Evolutionary conservation across 1,284 basidiomycete genomes (phyloP).

Genomic region (Boletus coffeatus): DNA sequence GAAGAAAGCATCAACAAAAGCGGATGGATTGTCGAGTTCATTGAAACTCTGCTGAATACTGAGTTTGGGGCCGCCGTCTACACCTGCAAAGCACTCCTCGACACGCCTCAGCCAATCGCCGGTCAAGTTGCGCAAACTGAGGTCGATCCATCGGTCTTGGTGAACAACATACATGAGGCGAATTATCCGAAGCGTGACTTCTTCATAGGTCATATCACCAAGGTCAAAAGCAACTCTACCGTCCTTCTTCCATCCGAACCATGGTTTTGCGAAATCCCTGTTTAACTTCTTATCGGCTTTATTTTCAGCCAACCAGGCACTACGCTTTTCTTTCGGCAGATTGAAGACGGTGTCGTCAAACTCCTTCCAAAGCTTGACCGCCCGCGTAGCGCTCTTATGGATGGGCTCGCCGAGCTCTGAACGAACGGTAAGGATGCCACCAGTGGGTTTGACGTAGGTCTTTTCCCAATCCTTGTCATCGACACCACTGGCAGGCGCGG

Average conservation of each 20-base stretch:
- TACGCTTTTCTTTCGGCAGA: constrained; percentile 92
- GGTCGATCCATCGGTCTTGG: constrained; percentile 91
- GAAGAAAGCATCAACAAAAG: constrained; percentile 85
- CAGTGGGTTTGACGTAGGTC: constrained; percentile 92
- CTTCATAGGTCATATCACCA: constrained; percentile 98
- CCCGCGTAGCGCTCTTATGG: constrained; percentile 97
- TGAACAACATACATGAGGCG: constrained; percentile 91
- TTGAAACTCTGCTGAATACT: constrained; percentile 90
- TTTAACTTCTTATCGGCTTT: constrained; percentile 89
- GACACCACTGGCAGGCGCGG: constrained; percentile 75
- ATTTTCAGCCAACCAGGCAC: constrained; percentile 82
- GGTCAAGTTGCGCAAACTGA: constrained; percentile 90
- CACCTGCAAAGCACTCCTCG: constrained; percentile 96
- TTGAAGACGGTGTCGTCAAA: constrained; percentile 97
- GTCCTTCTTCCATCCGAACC: constrained; percentile 96
- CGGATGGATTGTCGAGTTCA: constrained; percentile 76
- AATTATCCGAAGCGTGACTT: constrained; percentile 88
- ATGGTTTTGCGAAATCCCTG: constrained; percentile 93
- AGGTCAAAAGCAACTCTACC: constrained; percentile 81
- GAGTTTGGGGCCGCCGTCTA: constrained; percentile 75
- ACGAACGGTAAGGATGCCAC: constrained; percentile 93
- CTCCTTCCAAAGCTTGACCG: constrained; percentile 97
- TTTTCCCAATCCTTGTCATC: constrained; percentile 91
- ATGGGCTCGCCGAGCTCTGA: constrained; percentile 99
- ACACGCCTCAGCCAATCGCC: constrained; percentile 97